These are phyloP conservation scores for Polychaeton citri DNA, from an alignment of 2,329 filamentous ascomycete genomes.

Conservation along the genomic window DNA sequence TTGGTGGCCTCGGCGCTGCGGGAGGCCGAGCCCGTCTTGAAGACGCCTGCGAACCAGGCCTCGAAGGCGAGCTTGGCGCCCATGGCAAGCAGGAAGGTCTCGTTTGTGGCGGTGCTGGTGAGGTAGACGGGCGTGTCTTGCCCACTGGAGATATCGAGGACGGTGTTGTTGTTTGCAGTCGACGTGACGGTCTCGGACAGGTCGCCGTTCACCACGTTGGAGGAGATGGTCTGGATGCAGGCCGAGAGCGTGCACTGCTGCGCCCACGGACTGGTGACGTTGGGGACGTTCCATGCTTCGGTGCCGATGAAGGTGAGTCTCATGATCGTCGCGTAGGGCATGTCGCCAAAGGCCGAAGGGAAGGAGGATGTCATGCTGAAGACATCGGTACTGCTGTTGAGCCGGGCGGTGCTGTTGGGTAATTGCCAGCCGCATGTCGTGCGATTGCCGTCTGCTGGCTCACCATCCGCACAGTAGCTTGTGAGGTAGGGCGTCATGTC, in stretches of 20 bases:
- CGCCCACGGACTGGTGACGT: conserved; percentile 5
- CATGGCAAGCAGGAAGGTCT: conserved; percentile 4
- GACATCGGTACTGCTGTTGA: conserved; percentile 5
- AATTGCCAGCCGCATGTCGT: conserved; percentile 4
- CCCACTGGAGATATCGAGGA: conserved; percentile 1
- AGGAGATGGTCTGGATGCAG: conserved; percentile 5
- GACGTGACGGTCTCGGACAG: conserved; percentile 3
- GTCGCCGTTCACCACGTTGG: conserved; percentile 4
- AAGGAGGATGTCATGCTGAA: conserved; percentile 7
- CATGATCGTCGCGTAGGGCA: conserved; percentile 6
- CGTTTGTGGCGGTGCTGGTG: not conserved
- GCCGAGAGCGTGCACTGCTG: conserved; percentile 4
- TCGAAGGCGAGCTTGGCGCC: conserved; percentile 5
- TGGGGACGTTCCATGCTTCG: conserved; percentile 3
- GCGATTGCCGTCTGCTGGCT: conserved; percentile 1
- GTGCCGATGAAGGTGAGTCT: conserved; percentile 5
- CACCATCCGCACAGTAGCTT: conserved; percentile 2
- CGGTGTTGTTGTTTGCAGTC: conserved; percentile 3
- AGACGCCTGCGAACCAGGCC: conserved; percentile 5
- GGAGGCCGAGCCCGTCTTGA: conserved; percentile 4
- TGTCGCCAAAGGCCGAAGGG: conserved; percentile 2
- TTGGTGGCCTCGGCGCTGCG: conserved; percentile 1
- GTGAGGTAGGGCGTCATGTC: conserved; percentile 4
- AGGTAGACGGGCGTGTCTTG: not conserved
- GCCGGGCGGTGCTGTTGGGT: conserved; percentile 2